Percentiles rank a stretch among this genome's conserved stretches.
phyloP scores from a whole-genome alignment of 202 grass and related monocot genomes.

The Carex arenaria region DNA sequence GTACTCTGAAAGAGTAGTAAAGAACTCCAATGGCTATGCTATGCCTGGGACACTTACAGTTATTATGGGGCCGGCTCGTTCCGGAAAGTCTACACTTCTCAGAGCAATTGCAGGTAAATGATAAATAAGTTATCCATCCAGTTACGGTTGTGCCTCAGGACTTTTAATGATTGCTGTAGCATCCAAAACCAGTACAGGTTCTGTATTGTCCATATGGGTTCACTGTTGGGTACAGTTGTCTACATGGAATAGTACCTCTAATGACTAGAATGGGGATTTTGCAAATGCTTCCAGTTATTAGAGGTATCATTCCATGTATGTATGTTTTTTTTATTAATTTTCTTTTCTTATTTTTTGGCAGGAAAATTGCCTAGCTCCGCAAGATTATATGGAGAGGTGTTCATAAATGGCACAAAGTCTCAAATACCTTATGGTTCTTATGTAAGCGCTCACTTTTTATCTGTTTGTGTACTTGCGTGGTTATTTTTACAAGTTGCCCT shows the following conservation, averaged over 20 bases:
- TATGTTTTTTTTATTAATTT: slow-evolving; percentile 5
- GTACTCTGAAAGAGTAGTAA: slow-evolving; percentile 58
- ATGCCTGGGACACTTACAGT: slow-evolving; percentile 85
- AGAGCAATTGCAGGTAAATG: slow-evolving; percentile 63
- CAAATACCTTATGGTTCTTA: slow-evolving; percentile 81
- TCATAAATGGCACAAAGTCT: slow-evolving; percentile 68
- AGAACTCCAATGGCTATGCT: slow-evolving; percentile 84
- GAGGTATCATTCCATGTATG: background rate
- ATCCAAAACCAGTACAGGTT: background rate
- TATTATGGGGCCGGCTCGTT: slow-evolving; percentile 86
- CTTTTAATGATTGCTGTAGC: background rate
- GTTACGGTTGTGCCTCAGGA: background rate
- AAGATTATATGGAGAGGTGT: slow-evolving; percentile 77
- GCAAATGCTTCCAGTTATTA: no score
- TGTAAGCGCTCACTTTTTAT: slow-evolving; percentile 36
- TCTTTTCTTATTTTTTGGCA: background rate
- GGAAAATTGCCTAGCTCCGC: slow-evolving; percentile 50
- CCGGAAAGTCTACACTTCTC: slow-evolving; percentile 89
- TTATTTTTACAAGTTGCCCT: background rate
- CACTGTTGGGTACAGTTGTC: background rate
- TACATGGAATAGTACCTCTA: background rate
- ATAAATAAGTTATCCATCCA: background rate
- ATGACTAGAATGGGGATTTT: background rate
- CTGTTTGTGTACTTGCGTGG: background rate
- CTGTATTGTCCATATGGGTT: background rate